Conservation (phyloP, 441 rosid species). For the Aleurites moluccanus region DNA sequence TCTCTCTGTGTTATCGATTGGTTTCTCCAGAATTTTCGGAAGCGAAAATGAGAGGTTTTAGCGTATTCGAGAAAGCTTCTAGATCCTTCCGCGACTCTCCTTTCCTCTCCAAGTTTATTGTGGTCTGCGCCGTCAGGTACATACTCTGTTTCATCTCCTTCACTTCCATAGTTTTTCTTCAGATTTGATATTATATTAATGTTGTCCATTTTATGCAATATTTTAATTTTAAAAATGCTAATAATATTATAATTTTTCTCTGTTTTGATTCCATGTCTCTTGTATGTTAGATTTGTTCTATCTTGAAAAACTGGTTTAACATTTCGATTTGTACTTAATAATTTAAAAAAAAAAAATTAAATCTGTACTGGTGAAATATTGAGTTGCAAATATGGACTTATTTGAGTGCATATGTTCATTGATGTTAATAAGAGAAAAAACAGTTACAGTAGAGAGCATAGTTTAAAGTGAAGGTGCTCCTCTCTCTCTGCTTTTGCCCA, state of each 20-base stretch:
- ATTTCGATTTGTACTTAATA: background rate
- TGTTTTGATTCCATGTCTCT: background rate
- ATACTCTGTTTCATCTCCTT: background rate
- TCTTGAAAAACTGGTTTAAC: background rate
- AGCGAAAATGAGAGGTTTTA: conserved; percentile 54
- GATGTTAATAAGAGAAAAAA: background rate
- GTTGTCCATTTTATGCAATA: background rate
- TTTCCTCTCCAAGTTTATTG: conserved; percentile 58
- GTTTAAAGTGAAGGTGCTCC: background rate
- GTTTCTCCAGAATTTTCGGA: background rate
- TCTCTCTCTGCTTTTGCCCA: background rate
- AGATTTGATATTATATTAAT: background rate
- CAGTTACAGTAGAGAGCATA: background rate
- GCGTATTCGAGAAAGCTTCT: conserved; percentile 54
- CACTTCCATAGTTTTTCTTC: too few relatives aligned
- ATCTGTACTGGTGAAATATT: background rate
- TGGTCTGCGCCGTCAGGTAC: conserved; percentile 83
- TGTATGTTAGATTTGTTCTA: background rate
- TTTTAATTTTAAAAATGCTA: background rate
- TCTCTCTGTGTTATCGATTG: background rate
- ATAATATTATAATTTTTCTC: background rate
- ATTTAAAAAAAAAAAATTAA: too few relatives aligned
- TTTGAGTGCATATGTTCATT: too few relatives aligned
- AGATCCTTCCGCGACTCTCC: conserved; percentile 67
- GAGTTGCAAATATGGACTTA: background rate